These are phyloP conservation scores for Boletus tylopilopsis DNA, from an alignment of 768 basidiomycete genomes.

Conservation along the genomic window DNA sequence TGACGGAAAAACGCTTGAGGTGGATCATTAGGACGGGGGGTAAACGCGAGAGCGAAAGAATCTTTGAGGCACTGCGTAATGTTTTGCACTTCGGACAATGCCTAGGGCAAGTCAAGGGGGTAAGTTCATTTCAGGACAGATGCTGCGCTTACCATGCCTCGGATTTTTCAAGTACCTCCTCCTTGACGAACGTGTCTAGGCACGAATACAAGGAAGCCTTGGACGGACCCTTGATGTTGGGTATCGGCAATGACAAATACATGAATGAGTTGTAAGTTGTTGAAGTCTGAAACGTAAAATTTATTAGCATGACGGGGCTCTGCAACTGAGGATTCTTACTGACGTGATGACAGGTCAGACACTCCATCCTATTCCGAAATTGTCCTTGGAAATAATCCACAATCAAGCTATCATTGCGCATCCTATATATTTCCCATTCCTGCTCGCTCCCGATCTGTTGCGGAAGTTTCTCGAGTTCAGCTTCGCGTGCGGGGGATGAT, in stretches of 20 bases:
- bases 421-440: constrained; percentile 90
- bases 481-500: constrained; percentile 76
- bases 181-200: constrained; percentile 85
- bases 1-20: constrained; percentile 87
- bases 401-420: constrained; percentile 88
- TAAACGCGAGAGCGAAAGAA: constrained; percentile 83
- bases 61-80: constrained; percentile 82
- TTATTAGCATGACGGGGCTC: constrained; percentile 11
- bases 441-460: constrained; percentile 85
- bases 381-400: constrained; percentile 99
- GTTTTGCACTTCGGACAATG: constrained; percentile 93
- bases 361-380: constrained; percentile 85
- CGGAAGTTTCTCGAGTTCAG: constrained; percentile 82
- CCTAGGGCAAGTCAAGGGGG: constrained; percentile 42
- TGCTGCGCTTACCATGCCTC: constrained; percentile 77
- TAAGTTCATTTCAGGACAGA: background rate
- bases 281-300: constrained; percentile 62
- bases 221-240: constrained; percentile 50
- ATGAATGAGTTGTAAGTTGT: constrained; percentile 98
- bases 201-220: constrained; percentile 75
- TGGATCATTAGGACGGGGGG: constrained; percentile 92
- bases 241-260: constrained; percentile 89
- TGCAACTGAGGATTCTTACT: background rate
- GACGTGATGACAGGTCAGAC: constrained; percentile 87
- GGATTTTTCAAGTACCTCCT: constrained; percentile 86